Evolutionary conservation across 768 basidiomycete species (phyloP).

Genomic region (Mycena rosella): DNA sequence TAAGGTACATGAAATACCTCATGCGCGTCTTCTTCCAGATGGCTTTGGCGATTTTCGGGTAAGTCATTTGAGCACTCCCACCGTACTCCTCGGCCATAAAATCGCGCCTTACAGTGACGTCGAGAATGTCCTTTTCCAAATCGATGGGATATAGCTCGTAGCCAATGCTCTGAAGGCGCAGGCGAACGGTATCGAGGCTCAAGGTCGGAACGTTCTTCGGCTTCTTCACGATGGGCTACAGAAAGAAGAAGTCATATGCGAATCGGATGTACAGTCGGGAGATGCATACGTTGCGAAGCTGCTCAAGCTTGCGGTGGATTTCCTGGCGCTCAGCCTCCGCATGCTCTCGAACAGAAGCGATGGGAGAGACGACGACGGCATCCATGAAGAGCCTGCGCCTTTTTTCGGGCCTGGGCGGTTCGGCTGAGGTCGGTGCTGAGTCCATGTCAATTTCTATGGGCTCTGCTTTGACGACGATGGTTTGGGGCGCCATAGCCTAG

Average conservation of each 20-base stretch:
- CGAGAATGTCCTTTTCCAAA: conserved; percentile 41
- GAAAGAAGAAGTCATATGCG: background rate
- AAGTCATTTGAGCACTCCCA: conserved; percentile 47
- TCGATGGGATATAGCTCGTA: conserved; percentile 42
- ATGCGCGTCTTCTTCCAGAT: conserved; percentile 45
- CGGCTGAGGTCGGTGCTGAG: background rate
- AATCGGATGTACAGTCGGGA: too few species aligned
- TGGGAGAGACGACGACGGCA: conserved; percentile 3
- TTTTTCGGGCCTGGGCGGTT: conserved; percentile 11
- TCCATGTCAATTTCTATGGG: conserved; percentile 18
- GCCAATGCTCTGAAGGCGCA: conserved; percentile 36
- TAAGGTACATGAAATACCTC: conserved; percentile 51
- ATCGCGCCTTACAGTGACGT: conserved; percentile 44
- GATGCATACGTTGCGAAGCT: conserved; percentile 14
- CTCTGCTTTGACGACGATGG: conserved; percentile 13
- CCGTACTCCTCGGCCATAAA: conserved; percentile 51
- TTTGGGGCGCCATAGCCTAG: background rate
- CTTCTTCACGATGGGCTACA: conserved; percentile 39
- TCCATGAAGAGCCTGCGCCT: conserved; percentile 15
- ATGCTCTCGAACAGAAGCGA: background rate
- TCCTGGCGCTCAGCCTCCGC: conserved; percentile 9
- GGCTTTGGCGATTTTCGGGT: conserved; percentile 39
- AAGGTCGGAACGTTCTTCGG: conserved; percentile 24
- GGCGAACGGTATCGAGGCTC: conserved; percentile 6
- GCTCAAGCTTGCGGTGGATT: conserved; percentile 9